Conservation (phyloP, 192 early-diverging fungal genomes). For the Entrophospora sp. region DNA sequence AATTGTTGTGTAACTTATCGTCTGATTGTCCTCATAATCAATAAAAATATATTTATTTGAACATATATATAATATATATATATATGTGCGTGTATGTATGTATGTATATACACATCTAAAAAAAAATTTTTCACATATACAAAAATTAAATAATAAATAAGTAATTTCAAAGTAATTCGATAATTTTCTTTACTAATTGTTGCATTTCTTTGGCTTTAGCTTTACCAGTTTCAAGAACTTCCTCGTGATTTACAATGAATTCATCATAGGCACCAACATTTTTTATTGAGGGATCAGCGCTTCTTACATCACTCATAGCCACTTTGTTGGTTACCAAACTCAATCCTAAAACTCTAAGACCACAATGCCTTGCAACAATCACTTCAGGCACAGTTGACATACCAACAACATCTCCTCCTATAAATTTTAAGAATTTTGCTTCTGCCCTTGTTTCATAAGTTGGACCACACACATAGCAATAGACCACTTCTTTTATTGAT, state of each 20-base stretch:
- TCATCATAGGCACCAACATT: conserved; percentile 18
- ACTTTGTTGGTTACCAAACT: conserved; percentile 73
- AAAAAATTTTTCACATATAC: neutral
- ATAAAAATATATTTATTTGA: no score
- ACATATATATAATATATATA: no score
- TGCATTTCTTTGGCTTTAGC: conserved; percentile 49
- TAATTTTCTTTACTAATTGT: conserved; percentile 38
- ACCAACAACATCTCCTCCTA: conserved; percentile 79
- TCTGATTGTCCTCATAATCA: no score
- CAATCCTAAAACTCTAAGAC: conserved; percentile 70
- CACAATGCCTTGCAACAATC: conserved; percentile 75
- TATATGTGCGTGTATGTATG: no score
- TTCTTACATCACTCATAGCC: conserved; percentile 29
- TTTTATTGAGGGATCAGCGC: conserved; percentile 31
- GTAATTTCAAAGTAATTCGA: conserved; percentile 23
- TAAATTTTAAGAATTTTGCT: conserved; percentile 51
- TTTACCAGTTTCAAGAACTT: conserved; percentile 57
- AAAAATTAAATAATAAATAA: neutral
- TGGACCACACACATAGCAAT: conserved; percentile 81
- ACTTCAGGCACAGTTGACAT: conserved; percentile 89
- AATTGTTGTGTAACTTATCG: no score
- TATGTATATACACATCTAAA: no score
- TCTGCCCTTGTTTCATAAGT: conserved; percentile 86
- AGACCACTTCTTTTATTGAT: conserved; percentile 70
- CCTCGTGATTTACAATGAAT: conserved; percentile 50